phyloP scores from a whole-genome alignment of 2,329 filamentous ascomycete genomes.

The Shiraia sp. region DNA sequence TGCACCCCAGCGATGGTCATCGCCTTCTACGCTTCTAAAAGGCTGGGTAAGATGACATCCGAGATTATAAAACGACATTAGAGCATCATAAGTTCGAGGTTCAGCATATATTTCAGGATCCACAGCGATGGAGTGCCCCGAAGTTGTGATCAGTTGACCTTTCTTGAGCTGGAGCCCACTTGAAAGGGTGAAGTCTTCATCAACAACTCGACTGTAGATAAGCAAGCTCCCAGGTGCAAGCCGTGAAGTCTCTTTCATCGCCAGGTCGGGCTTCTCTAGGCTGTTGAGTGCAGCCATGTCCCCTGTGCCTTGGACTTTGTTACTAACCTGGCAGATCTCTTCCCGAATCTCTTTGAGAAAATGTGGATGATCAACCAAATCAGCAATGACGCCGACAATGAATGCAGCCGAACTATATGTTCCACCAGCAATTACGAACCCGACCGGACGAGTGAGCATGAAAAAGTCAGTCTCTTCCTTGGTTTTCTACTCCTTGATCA shows the following conservation, averaged over 20 bases:
- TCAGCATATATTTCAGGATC: background rate
- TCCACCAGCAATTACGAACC: constrained; percentile 8
- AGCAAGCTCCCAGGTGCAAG: constrained; percentile 5
- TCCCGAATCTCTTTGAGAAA: constrained; percentile 5
- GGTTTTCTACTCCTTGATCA: too few relatives aligned
- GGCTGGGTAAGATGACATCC: background rate
- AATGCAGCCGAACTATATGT: constrained; percentile 7
- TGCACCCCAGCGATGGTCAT: too few relatives aligned
- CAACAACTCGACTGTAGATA: constrained; percentile 5
- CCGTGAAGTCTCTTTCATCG: constrained; percentile 11
- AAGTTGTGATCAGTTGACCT: constrained; percentile 4
- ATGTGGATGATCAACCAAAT: constrained; percentile 4
- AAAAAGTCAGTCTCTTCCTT: too few relatives aligned
- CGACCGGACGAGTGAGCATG: too few relatives aligned
- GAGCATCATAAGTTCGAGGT: too few relatives aligned
- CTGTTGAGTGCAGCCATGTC: too few relatives aligned
- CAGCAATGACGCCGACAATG: constrained; percentile 4
- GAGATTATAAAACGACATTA: too few relatives aligned
- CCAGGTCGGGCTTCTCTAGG: constrained; percentile 5
- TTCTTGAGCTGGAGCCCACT: constrained; percentile 5
- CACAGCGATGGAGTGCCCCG: background rate
- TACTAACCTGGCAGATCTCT: constrained; percentile 4
- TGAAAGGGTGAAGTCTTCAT: constrained; percentile 2
- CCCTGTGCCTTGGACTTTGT: too few relatives aligned
- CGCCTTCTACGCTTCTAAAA: background rate